Base-by-base conservation (phyloP, 176 grass and related monocot genomes). In the Oryza coarctata region DNA sequence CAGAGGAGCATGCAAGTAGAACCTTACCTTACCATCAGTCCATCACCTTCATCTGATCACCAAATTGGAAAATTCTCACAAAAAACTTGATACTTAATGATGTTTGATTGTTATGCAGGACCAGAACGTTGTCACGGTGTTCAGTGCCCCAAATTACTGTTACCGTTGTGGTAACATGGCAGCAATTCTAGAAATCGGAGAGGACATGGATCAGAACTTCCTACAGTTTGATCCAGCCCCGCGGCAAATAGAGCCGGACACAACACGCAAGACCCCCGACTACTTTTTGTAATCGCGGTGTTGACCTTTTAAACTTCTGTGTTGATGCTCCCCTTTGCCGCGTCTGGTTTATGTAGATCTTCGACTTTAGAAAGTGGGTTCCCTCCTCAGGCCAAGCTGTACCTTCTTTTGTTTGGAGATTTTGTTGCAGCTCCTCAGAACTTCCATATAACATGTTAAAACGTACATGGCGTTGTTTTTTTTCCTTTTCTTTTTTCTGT, bases 141-240 rank as follows among this genome's bases (percentile, higher is more conserved):
- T 94, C 77, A 94, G 88, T 3, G 91, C 91, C 4, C 92, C 92
- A 78, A 94, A 94, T 32, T 94, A 94, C 68, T 94, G 89, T 77
- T 94, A 94, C 31, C 85, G 89, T 3, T 91, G 91, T 2, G 80
- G 89, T 80, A 91, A 91, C 75, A 91, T 94, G 89, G 92, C 88
- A 28, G 89, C 91, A 23, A 93, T 93, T 83, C 85, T 93, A 0
- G 91, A 93, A 50, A 90, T 93, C 11, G 88, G 91, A 22, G 91
- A 93, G 74, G 87, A 90, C 71, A 93, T 93, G 91, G 84, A 87
- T 73, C 91, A 93, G 6, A 93, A 93, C 65, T 93, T 93, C 77
- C 87, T 93, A 33, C 91, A 93, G 74, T 93, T 93, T 0, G 91
- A 93, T 50, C 91, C 91, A 26, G 91, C 91, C 0, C 91, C 91